These are phyloP conservation scores for Phlyctochytrium arcticum DNA, from an alignment of 192 early-diverging fungal species.

Conservation along the genomic window DNA sequence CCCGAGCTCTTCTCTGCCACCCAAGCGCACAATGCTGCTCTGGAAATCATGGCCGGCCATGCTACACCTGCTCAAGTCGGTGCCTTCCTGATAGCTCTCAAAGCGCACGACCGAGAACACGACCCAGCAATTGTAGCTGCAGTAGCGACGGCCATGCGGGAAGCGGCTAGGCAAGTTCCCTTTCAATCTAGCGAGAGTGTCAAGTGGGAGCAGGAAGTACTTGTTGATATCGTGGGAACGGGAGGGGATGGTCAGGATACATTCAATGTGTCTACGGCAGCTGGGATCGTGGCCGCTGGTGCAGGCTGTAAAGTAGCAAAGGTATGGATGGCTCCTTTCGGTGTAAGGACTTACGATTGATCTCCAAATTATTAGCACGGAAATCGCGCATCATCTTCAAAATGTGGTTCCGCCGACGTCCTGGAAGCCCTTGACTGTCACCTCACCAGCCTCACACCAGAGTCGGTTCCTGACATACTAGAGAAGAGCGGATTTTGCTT, in stretches of 20 bases:
- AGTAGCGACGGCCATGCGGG: constrained; percentile 67
- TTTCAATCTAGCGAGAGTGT: constrained; percentile 30
- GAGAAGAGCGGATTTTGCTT: constrained; percentile 75
- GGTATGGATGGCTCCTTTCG: constrained; percentile 39
- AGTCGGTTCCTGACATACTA: constrained; percentile 63
- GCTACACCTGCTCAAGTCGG: constrained; percentile 83
- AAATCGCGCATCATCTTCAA: constrained; percentile 86
- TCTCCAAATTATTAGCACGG: constrained; percentile 61
- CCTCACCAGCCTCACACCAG: constrained; percentile 62
- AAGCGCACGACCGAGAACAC: constrained; percentile 63
- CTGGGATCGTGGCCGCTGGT: constrained; percentile 86
- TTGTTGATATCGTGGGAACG: constrained; percentile 92
- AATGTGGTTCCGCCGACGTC: constrained; percentile 90
- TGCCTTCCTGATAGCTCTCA: constrained; percentile 79
- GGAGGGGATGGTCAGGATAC: constrained; percentile 98
- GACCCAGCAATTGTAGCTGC: constrained; percentile 78
- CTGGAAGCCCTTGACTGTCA: constrained; percentile 80
- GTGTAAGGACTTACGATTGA: background rate
- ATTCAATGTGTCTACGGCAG: constrained; percentile 93
- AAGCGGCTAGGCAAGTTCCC: constrained; percentile 57
- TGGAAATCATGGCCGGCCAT: constrained; percentile 70
- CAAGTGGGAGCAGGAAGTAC: constrained; percentile 20
- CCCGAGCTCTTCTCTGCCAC: constrained; percentile 17
- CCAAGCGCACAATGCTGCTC: constrained; percentile 2
- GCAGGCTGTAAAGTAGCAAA: constrained; percentile 88